A percentile compares a stretch with the other conserved stretches of the same genome.
Conservation (phyloP, 225 moss, liverwort and hornwort genomes). For the Sphagnum tenellum region DNA sequence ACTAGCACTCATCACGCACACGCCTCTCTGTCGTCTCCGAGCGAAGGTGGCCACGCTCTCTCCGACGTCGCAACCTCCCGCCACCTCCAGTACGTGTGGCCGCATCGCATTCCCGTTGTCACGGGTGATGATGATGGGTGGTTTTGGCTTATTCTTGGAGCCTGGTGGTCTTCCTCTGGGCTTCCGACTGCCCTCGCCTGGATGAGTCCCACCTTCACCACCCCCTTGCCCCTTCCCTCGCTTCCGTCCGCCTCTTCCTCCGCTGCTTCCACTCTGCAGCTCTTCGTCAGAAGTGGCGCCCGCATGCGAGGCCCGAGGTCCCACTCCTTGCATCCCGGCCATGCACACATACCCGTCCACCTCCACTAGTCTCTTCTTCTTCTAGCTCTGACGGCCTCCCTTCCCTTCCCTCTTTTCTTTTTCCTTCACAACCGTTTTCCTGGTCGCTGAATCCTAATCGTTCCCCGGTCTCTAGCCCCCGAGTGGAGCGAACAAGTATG, state of each 20-base stretch:
- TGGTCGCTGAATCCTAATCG: too few species aligned
- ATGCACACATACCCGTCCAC: conserved; percentile 44
- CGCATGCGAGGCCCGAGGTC: conserved; percentile 21
- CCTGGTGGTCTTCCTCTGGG: conserved; percentile 58
- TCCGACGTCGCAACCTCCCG: conserved; percentile 43
- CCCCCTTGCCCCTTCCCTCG: conserved; percentile 18
- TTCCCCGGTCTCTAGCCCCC: too few species aligned
- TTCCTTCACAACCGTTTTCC: too few species aligned
- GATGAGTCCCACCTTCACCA: conserved; percentile 20
- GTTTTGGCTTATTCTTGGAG: conserved; percentile 55
- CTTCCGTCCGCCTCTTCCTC: conserved; percentile 26
- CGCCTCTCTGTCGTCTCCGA: conserved; percentile 36
- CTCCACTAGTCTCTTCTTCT: neutral
- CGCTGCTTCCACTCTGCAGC: conserved; percentile 36
- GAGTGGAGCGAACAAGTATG: too few species aligned
- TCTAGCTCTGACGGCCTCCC: neutral
- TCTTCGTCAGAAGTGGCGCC: conserved; percentile 50
- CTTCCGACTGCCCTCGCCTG: conserved; percentile 45
- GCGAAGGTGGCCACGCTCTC: conserved; percentile 46
- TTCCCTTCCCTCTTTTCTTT: too few species aligned
- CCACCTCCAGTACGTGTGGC: conserved; percentile 45
- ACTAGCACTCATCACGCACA: conserved; percentile 43
- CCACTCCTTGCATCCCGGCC: conserved; percentile 43
- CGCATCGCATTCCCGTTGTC: conserved; percentile 45
- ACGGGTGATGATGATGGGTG: conserved; percentile 41